phyloP scores from a whole-genome alignment of 2,329 filamentous ascomycete species.

The Didymella arachidicola region DNA sequence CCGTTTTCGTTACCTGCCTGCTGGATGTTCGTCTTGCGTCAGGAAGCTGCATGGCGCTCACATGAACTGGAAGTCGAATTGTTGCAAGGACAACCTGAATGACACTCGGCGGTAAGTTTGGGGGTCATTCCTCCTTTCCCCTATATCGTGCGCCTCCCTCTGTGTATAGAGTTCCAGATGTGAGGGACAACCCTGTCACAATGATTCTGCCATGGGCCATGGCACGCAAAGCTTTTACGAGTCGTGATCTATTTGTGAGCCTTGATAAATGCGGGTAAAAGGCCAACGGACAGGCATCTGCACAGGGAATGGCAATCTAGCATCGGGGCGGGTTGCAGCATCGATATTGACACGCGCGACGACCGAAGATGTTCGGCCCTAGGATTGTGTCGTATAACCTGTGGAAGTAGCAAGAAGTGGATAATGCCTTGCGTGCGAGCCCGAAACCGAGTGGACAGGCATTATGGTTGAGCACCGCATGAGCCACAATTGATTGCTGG shows the following conservation, averaged over 20 bases:
- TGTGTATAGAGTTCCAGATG: conserved; percentile 15
- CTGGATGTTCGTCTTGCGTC: conserved; percentile 24
- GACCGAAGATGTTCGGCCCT: conserved; percentile 23
- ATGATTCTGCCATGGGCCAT: conserved; percentile 15
- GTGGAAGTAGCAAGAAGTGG: conserved; percentile 7
- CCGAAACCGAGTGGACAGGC: conserved; percentile 29
- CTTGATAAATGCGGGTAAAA: conserved; percentile 14
- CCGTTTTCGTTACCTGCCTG: conserved; percentile 41
- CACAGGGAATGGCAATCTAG: conserved; percentile 24
- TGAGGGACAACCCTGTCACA: conserved; percentile 30
- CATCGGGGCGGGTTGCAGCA: conserved; percentile 25
- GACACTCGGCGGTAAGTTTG: conserved; percentile 23
- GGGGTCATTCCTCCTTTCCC: conserved; percentile 26
- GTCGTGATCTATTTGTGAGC: conserved; percentile 15
- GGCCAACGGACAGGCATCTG: conserved; percentile 17
- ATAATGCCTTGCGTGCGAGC: conserved; percentile 20
- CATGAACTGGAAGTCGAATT: conserved; percentile 10
- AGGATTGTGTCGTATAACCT: conserved; percentile 21
- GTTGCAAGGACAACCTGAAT: conserved; percentile 31
- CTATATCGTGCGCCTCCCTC: conserved; percentile 33
- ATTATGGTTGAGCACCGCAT: conserved; percentile 37
- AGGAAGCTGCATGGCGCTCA: conserved; percentile 17
- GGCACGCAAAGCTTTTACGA: conserved; percentile 25
- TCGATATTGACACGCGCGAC: conserved; percentile 21
- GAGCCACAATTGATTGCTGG: conserved; percentile 48